Base-by-base conservation (phyloP, 1,139 yeast genomes). In the Saccharomycopsis hybrid region DNA sequence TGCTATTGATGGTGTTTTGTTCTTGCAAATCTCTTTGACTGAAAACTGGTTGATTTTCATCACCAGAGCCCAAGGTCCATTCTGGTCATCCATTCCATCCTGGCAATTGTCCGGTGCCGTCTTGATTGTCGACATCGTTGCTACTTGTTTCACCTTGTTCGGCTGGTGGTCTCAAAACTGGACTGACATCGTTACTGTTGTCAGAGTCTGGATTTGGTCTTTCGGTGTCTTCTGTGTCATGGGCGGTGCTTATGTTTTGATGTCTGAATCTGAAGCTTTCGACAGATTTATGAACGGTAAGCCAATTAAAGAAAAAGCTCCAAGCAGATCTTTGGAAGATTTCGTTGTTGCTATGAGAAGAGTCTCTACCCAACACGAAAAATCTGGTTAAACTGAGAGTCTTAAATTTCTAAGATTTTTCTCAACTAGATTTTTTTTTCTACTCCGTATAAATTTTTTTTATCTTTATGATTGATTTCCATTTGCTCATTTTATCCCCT, bases 111-210 rank as follows among this genome's bases (percentile, higher is more conserved):
- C 90, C 64, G 95, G 94, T 78, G 96, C 96, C 65, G 95, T 87
- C 66, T 76, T 85, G 65, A 76, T 74, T 68, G 96, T 87, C 68
- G 95, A 87, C 74, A 73, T 86, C 76, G 73, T 87, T 64, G 94
- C 96, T 61, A 86, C 95, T 58, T 80, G 86, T 82, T 87, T 87
- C 80, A 74, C 87, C 65, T 74, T 88, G 68, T 89, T 88, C 82
- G 96, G 97, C 65, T 89, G 96, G 96, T 84, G 94, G 89, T 86
- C 96, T 64, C 94, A 86, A 75, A 89, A 89, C 85, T 85, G 95
- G 95, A 88, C 92, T 70, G 95, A 88, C 74, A 83, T 88, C 64
- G 96, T 89, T 65, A 82, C 96, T 54, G 95, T 88, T 67, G 89
- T 83, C 68, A 85, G 95, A 77, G 78, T 85, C 73, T 89, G 94